Percentiles rank a stretch among this genome's conserved stretches.
Evolutionary conservation across 371 early-diverging fungal genomes (phyloP).

Genomic region (Mucor plumbeus): DNA sequence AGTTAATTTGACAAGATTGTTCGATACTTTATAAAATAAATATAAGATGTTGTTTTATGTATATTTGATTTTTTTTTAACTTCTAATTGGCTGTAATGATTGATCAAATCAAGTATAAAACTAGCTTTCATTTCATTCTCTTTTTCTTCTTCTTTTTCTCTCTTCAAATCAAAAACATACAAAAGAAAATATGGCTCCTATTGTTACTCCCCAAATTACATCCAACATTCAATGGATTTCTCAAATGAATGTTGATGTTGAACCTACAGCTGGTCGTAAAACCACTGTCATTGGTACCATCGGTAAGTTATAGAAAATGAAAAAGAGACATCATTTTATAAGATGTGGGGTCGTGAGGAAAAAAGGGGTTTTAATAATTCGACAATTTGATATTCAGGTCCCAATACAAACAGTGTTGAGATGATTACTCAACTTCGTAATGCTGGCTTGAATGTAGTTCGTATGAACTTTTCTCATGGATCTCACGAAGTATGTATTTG

Average conservation of each 20-base stretch:
- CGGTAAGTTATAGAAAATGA: slow-evolving; percentile 17
- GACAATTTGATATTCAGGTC: slow-evolving; percentile 54
- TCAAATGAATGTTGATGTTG: slow-evolving; percentile 67
- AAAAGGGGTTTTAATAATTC: background rate
- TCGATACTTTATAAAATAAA: background rate
- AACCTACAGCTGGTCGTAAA: slow-evolving; percentile 72
- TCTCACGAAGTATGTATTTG: slow-evolving; percentile 74
- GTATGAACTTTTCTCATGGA: slow-evolving; percentile 96
- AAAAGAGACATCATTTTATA: background rate
- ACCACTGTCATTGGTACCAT: slow-evolving; percentile 63
- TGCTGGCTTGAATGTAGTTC: slow-evolving; percentile 96
- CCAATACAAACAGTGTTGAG: slow-evolving; percentile 86
- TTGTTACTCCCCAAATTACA: slow-evolving; percentile 38
- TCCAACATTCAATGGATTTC: slow-evolving; percentile 81
- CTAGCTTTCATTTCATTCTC: slow-evolving; percentile 1
- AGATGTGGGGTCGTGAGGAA: background rate
- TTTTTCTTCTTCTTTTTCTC: slow-evolving; percentile 7
- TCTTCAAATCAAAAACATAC: background rate
- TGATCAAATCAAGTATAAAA: background rate
- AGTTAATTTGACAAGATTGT: background rate
- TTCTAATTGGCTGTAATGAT: slow-evolving; percentile 2
- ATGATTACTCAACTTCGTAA: slow-evolving; percentile 84
- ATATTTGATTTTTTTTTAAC: background rate
- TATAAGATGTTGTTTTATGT: slow-evolving; percentile 1
- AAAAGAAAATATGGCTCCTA: slow-evolving; percentile 12